A percentile compares a stretch with the other conserved stretches of the same genome.
phyloP scores from a whole-genome alignment of 805 yeast genomes.

The Saccharomycopsis fermentans region DNA sequence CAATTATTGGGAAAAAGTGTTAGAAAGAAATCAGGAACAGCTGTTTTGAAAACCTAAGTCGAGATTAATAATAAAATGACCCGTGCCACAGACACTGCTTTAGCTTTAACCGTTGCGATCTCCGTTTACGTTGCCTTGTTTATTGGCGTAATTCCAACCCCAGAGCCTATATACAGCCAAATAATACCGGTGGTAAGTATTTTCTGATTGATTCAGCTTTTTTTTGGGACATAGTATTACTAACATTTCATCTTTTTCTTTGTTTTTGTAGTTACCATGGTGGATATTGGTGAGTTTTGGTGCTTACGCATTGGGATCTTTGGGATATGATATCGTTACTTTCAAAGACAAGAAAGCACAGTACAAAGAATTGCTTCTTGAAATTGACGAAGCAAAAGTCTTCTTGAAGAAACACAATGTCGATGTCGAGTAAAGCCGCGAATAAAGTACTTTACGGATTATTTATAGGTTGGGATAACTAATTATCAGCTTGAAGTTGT shows the following conservation, averaged over 20 bases:
- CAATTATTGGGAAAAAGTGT: background rate
- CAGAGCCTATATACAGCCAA: conserved; percentile 37
- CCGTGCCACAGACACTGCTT: conserved; percentile 51
- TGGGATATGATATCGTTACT: conserved; percentile 59
- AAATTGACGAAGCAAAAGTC: conserved; percentile 53
- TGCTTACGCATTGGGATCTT: conserved; percentile 53
- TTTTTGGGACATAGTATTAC: background rate
- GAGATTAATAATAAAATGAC: conserved; percentile 36
- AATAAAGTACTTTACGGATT: too few species aligned
- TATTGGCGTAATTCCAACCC: conserved; percentile 45
- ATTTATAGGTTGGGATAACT: background rate
- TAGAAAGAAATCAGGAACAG: background rate
- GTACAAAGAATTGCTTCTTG: conserved; percentile 47
- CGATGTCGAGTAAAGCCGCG: conserved; percentile 32
- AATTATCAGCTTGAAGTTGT: too few species aligned
- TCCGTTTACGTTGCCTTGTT: conserved; percentile 45
- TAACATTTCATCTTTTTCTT: background rate
- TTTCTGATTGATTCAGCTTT: background rate
- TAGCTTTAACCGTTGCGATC: conserved; percentile 35
- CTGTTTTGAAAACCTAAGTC: background rate
- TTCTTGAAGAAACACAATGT: conserved; percentile 48
- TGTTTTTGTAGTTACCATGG: conserved; percentile 37
- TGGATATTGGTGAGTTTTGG: conserved; percentile 65
- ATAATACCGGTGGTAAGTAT: conserved; percentile 40
- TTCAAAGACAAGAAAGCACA: conserved; percentile 64